These are phyloP conservation scores for Gaeumannomyces sp. DNA, from an alignment of 2,329 filamentous ascomycete species.

Conservation along the genomic window DNA sequence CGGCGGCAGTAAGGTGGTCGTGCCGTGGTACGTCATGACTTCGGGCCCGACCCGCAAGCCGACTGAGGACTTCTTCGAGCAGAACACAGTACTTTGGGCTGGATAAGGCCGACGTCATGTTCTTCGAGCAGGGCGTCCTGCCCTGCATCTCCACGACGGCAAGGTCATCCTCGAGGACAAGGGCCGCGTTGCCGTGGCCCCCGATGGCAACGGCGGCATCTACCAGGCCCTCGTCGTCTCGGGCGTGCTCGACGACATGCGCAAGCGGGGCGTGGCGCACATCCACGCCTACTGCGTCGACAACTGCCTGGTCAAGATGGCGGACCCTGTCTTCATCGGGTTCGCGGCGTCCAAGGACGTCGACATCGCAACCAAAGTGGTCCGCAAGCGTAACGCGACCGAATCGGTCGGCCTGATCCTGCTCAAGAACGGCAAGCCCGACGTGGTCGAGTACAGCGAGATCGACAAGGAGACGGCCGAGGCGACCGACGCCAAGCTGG, in stretches of 20 bases:
- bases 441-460: constrained; percentile 98
- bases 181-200: constrained; percentile 85
- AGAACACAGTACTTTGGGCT: constrained; percentile 90
- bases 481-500: constrained; percentile 74
- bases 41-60: constrained; percentile 86
- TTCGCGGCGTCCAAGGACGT: constrained; percentile 84
- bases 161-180: constrained; percentile 94
- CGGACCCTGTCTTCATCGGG: constrained; percentile 90
- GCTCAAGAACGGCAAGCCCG: constrained; percentile 90
- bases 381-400: constrained; percentile 93
- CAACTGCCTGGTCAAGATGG: constrained; percentile 99
- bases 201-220: constrained; percentile 94
- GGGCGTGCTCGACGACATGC: constrained; percentile 81
- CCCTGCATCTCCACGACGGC: constrained; percentile 93
- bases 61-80: constrained; percentile 88
- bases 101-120: constrained; percentile 73
- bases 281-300: constrained; percentile 98
- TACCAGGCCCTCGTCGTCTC: constrained; percentile 84
- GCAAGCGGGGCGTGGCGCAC: constrained; percentile 82
- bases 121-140: constrained; percentile 95
- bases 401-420: constrained; percentile 94
- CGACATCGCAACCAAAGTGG: constrained; percentile 98
- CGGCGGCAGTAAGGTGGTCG: constrained; percentile 49
- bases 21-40: constrained; percentile 99
- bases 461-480: constrained; percentile 86